phyloP scores from a whole-genome alignment of 2,329 filamentous ascomycete species.

The Scleromitrula shiraiana region DNA sequence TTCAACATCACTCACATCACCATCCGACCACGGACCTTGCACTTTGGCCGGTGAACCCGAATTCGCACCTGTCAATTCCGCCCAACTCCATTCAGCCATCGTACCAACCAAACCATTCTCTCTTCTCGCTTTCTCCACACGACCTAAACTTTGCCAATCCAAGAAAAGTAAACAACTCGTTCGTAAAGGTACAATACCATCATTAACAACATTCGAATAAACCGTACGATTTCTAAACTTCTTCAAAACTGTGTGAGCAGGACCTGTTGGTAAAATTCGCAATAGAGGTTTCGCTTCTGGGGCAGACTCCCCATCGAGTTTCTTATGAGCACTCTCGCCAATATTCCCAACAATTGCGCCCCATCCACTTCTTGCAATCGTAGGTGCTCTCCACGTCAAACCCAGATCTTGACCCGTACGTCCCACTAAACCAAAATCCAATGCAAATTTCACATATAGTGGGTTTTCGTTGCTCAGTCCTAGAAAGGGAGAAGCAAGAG shows the following conservation, averaged over 20 bases:
- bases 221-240: slow-evolving; percentile 87
- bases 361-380: slow-evolving; percentile 78
- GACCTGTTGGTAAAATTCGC: slow-evolving; percentile 82
- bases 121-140: slow-evolving; percentile 87
- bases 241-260: slow-evolving; percentile 77
- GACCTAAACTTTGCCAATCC: slow-evolving; percentile 89
- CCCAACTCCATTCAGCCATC: slow-evolving; percentile 89
- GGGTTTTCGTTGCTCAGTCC: slow-evolving; percentile 97
- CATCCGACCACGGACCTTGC: slow-evolving; percentile 16
- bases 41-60: slow-evolving; percentile 23
- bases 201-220: slow-evolving; percentile 96
- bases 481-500: slow-evolving; percentile 78
- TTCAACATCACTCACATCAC: slow-evolving; percentile 19
- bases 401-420: slow-evolving; percentile 92
- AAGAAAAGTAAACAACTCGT: slow-evolving; percentile 95
- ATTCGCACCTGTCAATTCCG: slow-evolving; percentile 74
- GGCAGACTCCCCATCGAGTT: slow-evolving; percentile 51
- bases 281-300: slow-evolving; percentile 83
- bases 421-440: slow-evolving; percentile 95
- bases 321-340: slow-evolving; percentile 57
- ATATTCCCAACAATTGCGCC: slow-evolving; percentile 77
- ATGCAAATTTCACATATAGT: slow-evolving; percentile 90
- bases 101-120: slow-evolving; percentile 91
- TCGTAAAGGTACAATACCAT: slow-evolving; percentile 88
- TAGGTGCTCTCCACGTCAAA: slow-evolving; percentile 87